Base-by-base conservation (phyloP, 2,329 filamentous ascomycete species). In the Aspergillus versicolor region DNA sequence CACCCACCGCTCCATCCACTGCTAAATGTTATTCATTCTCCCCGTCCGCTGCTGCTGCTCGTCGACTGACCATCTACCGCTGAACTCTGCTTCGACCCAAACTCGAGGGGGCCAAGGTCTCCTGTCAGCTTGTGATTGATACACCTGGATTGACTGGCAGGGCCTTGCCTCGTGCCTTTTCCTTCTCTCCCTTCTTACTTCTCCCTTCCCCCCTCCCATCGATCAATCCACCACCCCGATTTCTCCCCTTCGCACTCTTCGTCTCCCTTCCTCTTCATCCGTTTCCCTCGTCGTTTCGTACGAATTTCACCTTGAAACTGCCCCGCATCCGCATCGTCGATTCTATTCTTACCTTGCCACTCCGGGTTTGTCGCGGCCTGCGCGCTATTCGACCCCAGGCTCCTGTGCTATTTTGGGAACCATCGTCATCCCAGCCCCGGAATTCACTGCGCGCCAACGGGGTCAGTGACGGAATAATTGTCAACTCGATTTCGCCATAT, bases 401-500 rank as follows among this genome's bases (percentile, higher is more conserved):
- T 54, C 62, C 61, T 56, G 61, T 68, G 64, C 66, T 67, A 69
- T 64, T 69, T 65, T 69, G 67, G 65, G 67, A 65, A 6, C 58
- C 61, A 49, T 54, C 56, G 45, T 54, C 52, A 54, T 61, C 64
- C 65, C 65, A 69, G 67, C 67, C 67, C 67, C 67, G 61, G 67
- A 60, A 66, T 69, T 70, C 69, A 61, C 58, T 56, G 57, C 62
- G 57, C 59, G 49, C 54, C 65, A 59, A 64, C 63, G 60, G 64
- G 63, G 68, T 67, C 69, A 67, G 69, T 71, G 70, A 72, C 69
- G 65, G 64, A 63, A 55, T 45, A 44, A 60, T 56, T 58, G 57
- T 44, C 58, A 42, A 51, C 54, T 44, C 40, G 37, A 51, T 17
- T 38, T 51, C 47, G 56, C 61, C 63, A 59, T 59, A 54, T 61